Conservation (phyloP, 768 basidiomycete species). For the Albatrellus ellisii region DNA sequence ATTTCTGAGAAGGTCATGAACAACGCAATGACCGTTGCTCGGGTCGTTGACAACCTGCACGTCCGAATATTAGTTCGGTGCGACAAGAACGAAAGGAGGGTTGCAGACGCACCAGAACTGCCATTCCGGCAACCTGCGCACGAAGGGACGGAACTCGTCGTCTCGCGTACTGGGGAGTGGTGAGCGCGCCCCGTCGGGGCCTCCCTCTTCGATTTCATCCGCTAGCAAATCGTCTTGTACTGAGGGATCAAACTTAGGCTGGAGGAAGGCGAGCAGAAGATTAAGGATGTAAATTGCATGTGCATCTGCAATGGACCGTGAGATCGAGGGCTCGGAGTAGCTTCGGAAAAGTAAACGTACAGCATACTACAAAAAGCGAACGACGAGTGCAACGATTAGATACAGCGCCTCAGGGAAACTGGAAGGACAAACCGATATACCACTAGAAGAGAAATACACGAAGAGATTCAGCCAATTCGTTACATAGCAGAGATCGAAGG, state of each 20-base stretch:
- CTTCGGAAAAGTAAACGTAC: constrained; percentile 28
- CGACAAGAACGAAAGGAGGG: not conserved
- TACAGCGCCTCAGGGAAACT: not conserved
- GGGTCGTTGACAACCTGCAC: constrained; percentile 78
- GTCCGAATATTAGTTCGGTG: not conserved
- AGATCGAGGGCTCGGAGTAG: not conserved
- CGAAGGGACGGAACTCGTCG: constrained; percentile 96
- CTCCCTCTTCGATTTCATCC: constrained; percentile 92
- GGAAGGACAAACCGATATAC: constrained; percentile 69
- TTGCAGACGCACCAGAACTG: constrained; percentile 72
- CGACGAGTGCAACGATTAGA: constrained; percentile 3
- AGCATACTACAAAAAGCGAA: constrained; percentile 38
- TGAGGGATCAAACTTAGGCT: constrained; percentile 96
- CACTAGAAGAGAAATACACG: constrained; percentile 34
- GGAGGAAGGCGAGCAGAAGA: constrained; percentile 91
- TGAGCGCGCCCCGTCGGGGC: constrained; percentile 31
- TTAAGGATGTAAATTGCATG: constrained; percentile 94
- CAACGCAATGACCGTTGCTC: constrained; percentile 73
- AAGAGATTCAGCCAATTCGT: constrained; percentile 2
- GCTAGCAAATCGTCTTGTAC: constrained; percentile 87
- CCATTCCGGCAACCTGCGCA: constrained; percentile 91
- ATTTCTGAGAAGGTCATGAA: constrained; percentile 70
- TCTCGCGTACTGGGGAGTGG: constrained; percentile 62
- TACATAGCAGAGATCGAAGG: not conserved
- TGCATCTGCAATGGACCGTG: constrained; percentile 39